A percentile compares a stretch with the other conserved stretches of the same genome.
phyloP scores from a whole-genome alignment of 2,329 filamentous ascomycete genomes.

The Clonostachys solani region DNA sequence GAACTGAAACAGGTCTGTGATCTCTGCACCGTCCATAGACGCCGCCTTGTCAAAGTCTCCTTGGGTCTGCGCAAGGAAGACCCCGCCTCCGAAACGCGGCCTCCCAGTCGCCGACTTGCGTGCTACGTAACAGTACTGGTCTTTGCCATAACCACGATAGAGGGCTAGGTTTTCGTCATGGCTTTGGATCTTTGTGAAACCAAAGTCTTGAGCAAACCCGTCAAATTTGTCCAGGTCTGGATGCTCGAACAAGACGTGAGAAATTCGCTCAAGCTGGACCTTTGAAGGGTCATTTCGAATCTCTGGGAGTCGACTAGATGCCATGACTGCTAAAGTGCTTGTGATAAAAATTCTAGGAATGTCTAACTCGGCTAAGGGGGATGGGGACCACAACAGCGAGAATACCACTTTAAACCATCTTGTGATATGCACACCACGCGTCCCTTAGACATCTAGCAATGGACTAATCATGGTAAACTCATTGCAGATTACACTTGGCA shows the following conservation, averaged over 20 bases:
- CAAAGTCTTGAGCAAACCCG: slow-evolving; percentile 18
- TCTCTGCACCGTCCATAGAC: slow-evolving; percentile 3
- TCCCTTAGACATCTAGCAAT: too few species aligned
- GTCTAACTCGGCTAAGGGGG: too few species aligned
- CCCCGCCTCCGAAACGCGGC: slow-evolving; percentile 12
- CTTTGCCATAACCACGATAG: slow-evolving; percentile 44
- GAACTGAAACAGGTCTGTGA: not conserved
- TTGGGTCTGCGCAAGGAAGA: slow-evolving; percentile 21
- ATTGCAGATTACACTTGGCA: too few species aligned
- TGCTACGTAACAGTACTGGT: slow-evolving; percentile 45
- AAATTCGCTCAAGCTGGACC: slow-evolving; percentile 7
- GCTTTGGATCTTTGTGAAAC: slow-evolving; percentile 12
- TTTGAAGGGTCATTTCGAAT: slow-evolving; percentile 11
- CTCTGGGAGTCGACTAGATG: not conserved
- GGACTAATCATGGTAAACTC: too few species aligned
- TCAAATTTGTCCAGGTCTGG: slow-evolving; percentile 14
- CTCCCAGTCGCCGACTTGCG: slow-evolving; percentile 11
- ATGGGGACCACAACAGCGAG: too few species aligned
- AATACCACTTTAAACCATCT: too few species aligned
- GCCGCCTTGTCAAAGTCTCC: slow-evolving; percentile 6
- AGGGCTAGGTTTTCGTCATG: slow-evolving; percentile 26
- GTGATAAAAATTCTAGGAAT: too few species aligned
- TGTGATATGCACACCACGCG: too few species aligned
- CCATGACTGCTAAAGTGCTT: too few species aligned
- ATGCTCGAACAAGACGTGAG: slow-evolving; percentile 13